Evolutionary conservation across 106 monocot species (phyloP), one percentile per base, ranked within the genome.

Genomic region (Apostasia shenzhenica): DNA sequence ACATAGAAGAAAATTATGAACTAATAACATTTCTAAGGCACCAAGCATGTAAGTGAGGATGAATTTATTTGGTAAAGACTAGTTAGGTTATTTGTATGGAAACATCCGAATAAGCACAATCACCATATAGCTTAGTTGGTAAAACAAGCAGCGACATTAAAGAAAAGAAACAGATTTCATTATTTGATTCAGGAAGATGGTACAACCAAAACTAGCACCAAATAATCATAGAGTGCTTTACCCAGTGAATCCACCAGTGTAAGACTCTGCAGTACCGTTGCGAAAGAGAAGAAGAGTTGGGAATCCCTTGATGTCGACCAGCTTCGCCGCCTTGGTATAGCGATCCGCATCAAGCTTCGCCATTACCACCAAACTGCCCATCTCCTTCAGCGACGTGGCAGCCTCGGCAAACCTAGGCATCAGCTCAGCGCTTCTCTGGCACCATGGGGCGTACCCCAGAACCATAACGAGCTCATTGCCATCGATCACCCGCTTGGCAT

Each of bases 351-450:
- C 99, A 8, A 99, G 71, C 82, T 99, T 99, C 40, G 93, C 93
- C 82, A 88, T 59, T 57, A 88, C 58, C n/a, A 99, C 61, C 45
- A 45, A 12, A 68, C 87, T 82, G 1, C 85, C 85, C 82, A 83
- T 81, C 73, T 80, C 90, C 59, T 72, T 83, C 40, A 99, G 76
- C 40, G 48, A 62, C 70, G 68, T 72, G 1, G 93, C 89, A 7
- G 99, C 93, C 81, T 90, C 87, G 8, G 87, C 90, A 49, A 88
- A 99, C 39, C 81, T 70, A 37, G 93, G 99, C 93, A 99, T 99
- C 46, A 99, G 79, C 83, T 90, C 87, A 38, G 99, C 93, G 58
- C 93, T 93, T 71, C 85, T 71, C 14, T 77, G 79, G 69, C 85
- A 86, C 93, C 99, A 99, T 1, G 99, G 93, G 3, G 93, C 76